A percentile compares a stretch with the other conserved stretches of the same genome.
Evolutionary conservation across 1,284 basidiomycete genomes (phyloP).

Genomic region (Cutaneotrichosporon daszewskae): DNA sequence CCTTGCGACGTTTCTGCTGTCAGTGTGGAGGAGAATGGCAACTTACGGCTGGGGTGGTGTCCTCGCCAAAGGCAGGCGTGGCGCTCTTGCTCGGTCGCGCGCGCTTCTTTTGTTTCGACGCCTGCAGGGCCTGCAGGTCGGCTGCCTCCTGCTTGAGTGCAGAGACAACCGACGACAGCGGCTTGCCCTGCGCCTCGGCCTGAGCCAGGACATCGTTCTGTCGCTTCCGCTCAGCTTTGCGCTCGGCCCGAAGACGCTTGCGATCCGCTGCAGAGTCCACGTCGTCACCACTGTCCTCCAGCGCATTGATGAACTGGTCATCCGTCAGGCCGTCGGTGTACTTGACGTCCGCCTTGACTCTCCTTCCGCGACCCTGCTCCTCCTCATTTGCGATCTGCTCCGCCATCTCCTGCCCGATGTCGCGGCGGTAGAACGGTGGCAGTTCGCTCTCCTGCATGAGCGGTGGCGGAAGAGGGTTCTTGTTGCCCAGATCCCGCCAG

Average conservation of each 20-base stretch:
- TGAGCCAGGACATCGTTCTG: conserved; percentile 34
- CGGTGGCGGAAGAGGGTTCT: conserved; percentile 68
- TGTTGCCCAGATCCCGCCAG: conserved; percentile 71
- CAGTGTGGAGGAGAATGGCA: conserved; percentile 1
- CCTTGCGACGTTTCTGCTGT: conserved; percentile 41
- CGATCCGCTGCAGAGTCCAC: conserved; percentile 56
- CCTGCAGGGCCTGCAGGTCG: too few species aligned
- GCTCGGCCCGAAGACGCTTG: conserved; percentile 28
- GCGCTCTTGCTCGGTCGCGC: conserved; percentile 36
- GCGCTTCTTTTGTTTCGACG: conserved; percentile 35
- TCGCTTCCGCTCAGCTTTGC: conserved; percentile 36
- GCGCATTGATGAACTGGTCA: conserved; percentile 85
- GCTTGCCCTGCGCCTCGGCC: conserved; percentile 42
- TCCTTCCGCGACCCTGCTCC: conserved; percentile 74
- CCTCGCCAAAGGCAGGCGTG: conserved; percentile 38
- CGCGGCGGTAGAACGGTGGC: conserved; percentile 79
- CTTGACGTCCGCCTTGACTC: conserved; percentile 74
- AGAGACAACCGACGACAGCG: conserved; percentile 27
- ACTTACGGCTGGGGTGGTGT: conserved; percentile 34
- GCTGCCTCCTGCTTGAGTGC: conserved; percentile 21
- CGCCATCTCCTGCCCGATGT: conserved; percentile 51
- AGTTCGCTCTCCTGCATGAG: conserved; percentile 87
- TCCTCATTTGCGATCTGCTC: conserved; percentile 51
- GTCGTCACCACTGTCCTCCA: conserved; percentile 73
- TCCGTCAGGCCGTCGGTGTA: conserved; percentile 94